A percentile compares a stretch with the other conserved stretches of the same genome.
Conservation (phyloP, 1,284 basidiomycete genomes). For the Ganoderma sinense region DNA sequence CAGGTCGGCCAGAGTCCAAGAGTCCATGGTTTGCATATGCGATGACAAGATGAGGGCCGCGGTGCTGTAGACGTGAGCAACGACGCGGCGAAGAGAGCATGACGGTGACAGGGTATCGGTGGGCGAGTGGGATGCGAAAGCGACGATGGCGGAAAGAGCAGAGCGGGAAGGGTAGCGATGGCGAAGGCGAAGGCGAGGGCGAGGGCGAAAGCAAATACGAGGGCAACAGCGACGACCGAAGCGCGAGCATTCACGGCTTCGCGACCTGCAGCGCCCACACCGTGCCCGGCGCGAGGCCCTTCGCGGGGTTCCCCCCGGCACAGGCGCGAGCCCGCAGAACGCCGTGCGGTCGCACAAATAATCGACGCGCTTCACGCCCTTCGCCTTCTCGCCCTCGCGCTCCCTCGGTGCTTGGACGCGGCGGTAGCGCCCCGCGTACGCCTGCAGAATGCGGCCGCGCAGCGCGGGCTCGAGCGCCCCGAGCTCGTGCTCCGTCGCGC, state of each 20-base stretch:
- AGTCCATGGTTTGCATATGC: neutral
- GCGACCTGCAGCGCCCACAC: slow-evolving; percentile 34
- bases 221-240: neutral
- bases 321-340: slow-evolving; percentile 32
- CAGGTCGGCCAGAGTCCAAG: neutral
- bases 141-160: neutral
- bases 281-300: slow-evolving; percentile 31
- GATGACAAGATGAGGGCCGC: neutral
- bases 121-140: neutral
- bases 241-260: slow-evolving; percentile 17
- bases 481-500: slow-evolving; percentile 24
- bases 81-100: neutral
- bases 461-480: slow-evolving; percentile 18
- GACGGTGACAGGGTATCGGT: neutral
- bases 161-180: neutral
- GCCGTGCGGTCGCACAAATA: slow-evolving; percentile 30
- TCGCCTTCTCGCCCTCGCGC: slow-evolving; percentile 28
- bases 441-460: slow-evolving; percentile 25
- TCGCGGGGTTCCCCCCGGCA: slow-evolving; percentile 29
- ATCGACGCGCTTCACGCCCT: slow-evolving; percentile 36
- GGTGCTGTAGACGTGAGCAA: too few species aligned
- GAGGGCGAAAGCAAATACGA: neutral
- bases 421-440: slow-evolving; percentile 28
- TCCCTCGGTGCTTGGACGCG: slow-evolving; percentile 19
- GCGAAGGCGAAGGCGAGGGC: neutral